phyloP scores from a whole-genome alignment of 768 basidiomycete genomes.

The Russula foetens region DNA sequence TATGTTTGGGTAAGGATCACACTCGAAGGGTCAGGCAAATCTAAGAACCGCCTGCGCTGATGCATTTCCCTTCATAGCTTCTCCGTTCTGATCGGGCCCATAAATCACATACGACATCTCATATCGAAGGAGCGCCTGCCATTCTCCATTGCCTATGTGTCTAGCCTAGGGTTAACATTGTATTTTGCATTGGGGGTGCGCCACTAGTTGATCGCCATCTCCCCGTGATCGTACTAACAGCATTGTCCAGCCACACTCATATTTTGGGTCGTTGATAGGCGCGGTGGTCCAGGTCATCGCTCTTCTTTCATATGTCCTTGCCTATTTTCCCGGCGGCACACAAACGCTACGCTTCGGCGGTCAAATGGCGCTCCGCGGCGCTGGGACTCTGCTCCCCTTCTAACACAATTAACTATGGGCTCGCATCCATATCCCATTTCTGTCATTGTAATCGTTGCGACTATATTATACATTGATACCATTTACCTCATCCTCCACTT shows the following conservation, averaged over 20 bases:
- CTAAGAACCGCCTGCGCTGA: background rate
- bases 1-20: slow-evolving; percentile 76
- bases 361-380: slow-evolving; percentile 75
- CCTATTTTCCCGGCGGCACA: slow-evolving; percentile 90
- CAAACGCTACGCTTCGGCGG: slow-evolving; percentile 76
- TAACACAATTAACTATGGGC: slow-evolving; percentile 27
- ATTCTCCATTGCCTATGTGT: slow-evolving; percentile 77
- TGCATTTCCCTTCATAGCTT: slow-evolving; percentile 38
- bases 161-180: slow-evolving; percentile 75
- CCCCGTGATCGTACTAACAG: background rate
- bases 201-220: slow-evolving; percentile 10
- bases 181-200: slow-evolving; percentile 88
- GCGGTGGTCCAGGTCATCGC: slow-evolving; percentile 82
- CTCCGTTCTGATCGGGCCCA: slow-evolving; percentile 79
- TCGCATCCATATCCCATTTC: slow-evolving; percentile 2
- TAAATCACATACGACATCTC: slow-evolving; percentile 88
- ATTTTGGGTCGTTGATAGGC: slow-evolving; percentile 76
- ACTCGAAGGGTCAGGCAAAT: background rate
- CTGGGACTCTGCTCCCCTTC: slow-evolving; percentile 73
- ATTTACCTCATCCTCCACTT: slow-evolving; percentile 27
- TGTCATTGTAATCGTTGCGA: slow-evolving; percentile 7
- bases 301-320: slow-evolving; percentile 81
- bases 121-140: slow-evolving; percentile 75
- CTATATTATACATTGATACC: slow-evolving; percentile 10
- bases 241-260: slow-evolving; percentile 59